Evolutionary conservation across 139 green algal genomes (phyloP), one percentile per base, ranked within the genome.

Genomic region (Nannochloris sp.): DNA sequence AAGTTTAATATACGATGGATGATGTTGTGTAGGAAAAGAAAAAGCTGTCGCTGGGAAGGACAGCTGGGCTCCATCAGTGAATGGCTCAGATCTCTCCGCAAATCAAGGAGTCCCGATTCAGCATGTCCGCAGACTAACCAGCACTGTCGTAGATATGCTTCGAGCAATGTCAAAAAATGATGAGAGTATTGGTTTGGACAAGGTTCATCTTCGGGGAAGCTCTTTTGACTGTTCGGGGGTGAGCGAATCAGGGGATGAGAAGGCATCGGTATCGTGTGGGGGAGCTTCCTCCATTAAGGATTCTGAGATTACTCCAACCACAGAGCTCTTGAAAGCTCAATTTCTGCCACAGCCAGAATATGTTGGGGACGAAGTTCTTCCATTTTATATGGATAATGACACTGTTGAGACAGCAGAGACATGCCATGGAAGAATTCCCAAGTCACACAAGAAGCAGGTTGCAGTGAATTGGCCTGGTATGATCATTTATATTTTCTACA

Each of bases 391-490:
- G 8, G 63, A 66, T 17, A 33, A 20, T 11, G 50, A 59, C 25
- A 36, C 20, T 37, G 12, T 59, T 29, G 56, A 61, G 28, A 29
- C 12, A 23, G 49, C 29, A 17, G 43, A 17, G 36, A 43, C 28
- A 1, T 44, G 49, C 11, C 16, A 20, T 14, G 62, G 37, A 30
- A 43, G 29, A 29, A 66, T 76, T 14, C 70, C 70, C 3, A 51
- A 76, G 45, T 55, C 40, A n/a, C 60, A 70, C 29, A 31, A 61
- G 16, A 78, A 78, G 59, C 30, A 61, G 20, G 28, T 48, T 13
- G 12, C 16, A 3, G 40, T 81, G 65, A 83, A 85, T 60, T 72
- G 63, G 63, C 59, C 69, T 14, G 79, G 79, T 20, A 43, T 63
- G 23, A 46, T 61, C 9, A 60, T 65, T 13, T 79, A 71, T 62